Evolutionary conservation across 2,329 filamentous ascomycete species (phyloP).

Genomic region (Immersiporthe knoxdaviesiana): DNA sequence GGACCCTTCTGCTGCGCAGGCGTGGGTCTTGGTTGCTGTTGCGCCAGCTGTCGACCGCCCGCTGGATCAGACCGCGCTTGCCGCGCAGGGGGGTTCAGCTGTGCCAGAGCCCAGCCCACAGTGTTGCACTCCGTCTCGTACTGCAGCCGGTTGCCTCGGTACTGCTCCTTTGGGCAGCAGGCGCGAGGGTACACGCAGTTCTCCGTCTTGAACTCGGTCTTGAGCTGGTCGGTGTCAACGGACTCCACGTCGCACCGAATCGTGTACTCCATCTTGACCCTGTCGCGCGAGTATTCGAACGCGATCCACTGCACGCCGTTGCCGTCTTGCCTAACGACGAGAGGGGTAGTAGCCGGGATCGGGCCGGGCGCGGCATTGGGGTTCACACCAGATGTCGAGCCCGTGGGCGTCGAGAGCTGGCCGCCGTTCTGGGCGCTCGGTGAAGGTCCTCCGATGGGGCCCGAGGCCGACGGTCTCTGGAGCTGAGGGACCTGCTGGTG

Average conservation of each 20-base stretch:
- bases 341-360: conserved; percentile 92
- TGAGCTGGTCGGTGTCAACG: conserved; percentile 84
- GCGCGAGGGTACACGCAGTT: conserved; percentile 98
- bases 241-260: conserved; percentile 98
- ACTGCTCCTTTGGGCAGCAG: conserved; percentile 93
- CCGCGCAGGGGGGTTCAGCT: conserved; percentile 92
- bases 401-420: conserved; percentile 46
- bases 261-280: conserved; percentile 99
- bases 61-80: conserved; percentile 93
- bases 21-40: conserved; percentile 98
- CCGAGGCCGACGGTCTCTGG: conserved; percentile 55
- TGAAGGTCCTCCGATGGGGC: conserved; percentile 44
- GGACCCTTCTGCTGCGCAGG: conserved; percentile 85
- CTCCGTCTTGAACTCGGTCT: conserved; percentile 90
- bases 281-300: conserved; percentile 95
- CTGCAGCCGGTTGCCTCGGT: conserved; percentile 90
- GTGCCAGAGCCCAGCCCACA: conserved; percentile 97
- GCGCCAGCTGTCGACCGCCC: conserved; percentile 96
- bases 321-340: conserved; percentile 91
- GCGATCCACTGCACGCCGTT: conserved; percentile 99
- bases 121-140: conserved; percentile 99
- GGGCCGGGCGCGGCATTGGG: conserved; percentile 92
- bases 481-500: conserved; percentile 62
- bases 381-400: conserved; percentile 65
- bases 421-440: conserved; percentile 25